These are phyloP conservation scores for Cercospora canescens DNA, from an alignment of 2,329 filamentous ascomycete genomes.

Conservation along the genomic window DNA sequence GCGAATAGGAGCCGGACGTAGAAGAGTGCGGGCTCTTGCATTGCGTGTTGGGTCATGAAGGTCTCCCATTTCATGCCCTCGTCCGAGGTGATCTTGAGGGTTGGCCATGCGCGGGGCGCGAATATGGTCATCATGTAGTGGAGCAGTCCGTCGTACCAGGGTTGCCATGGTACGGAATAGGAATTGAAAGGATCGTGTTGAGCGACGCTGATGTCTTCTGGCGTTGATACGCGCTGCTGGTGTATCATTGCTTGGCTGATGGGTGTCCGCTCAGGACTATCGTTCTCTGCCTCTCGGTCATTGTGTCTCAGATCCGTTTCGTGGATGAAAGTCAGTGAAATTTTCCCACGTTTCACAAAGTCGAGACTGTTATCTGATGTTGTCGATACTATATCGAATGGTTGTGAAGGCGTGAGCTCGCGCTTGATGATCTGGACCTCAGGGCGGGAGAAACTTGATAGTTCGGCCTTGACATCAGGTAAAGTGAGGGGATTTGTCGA, in stretches of 20 bases:
- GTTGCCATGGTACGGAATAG: constrained; percentile 32
- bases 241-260: not conserved
- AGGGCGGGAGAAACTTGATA: not conserved
- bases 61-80: constrained; percentile 34
- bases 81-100: constrained; percentile 30
- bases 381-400: not conserved
- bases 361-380: no score
- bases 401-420: not conserved
- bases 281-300: not conserved
- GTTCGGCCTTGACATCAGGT: not conserved
- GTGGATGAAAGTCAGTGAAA: not conserved
- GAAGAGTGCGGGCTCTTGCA: constrained; percentile 35
- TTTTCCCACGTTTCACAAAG: not conserved
- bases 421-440: not conserved
- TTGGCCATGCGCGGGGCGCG: constrained; percentile 36
- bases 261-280: not conserved
- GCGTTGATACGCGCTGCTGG: not conserved
- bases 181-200: constrained; percentile 34
- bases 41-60: constrained; percentile 35
- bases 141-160: constrained; percentile 33
- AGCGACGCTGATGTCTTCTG: not conserved
- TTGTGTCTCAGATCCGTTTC: not conserved
- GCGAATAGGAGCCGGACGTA: constrained; percentile 36
- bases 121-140: constrained; percentile 38
- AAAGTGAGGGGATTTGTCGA: not conserved